Evolutionary conservation across 768 basidiomycete species (phyloP).

Genomic region (Lanmaoa rubissima): DNA sequence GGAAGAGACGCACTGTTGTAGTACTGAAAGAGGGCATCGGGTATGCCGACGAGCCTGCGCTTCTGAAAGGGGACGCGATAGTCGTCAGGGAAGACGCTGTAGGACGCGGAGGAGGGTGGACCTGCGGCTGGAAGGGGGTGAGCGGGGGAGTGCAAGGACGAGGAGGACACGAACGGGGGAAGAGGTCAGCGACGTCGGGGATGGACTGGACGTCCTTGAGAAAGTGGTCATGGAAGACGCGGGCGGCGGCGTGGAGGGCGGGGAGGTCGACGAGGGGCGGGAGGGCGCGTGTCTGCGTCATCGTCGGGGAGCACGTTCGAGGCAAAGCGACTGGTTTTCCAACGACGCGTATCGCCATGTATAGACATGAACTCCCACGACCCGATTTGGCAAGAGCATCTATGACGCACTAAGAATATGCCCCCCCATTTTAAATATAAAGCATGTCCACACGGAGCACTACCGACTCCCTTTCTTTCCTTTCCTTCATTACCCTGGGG

Average conservation of each 20-base stretch:
- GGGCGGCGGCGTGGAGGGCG: constrained; percentile 63
- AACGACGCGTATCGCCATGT: not conserved
- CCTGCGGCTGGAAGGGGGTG: constrained; percentile 46
- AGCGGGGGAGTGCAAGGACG: not conserved
- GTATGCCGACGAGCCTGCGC: constrained; percentile 70
- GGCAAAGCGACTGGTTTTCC: not conserved
- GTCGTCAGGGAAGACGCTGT: constrained; percentile 76
- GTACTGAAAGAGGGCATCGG: constrained; percentile 74
- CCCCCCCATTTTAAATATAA: not conserved
- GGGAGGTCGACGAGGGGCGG: constrained; percentile 50
- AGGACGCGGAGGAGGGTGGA: constrained; percentile 70
- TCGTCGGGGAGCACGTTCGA: constrained; percentile 1
- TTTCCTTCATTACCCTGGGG: not conserved
- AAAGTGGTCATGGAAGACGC: constrained; percentile 65
- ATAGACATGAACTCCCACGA: not conserved
- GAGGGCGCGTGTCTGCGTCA: constrained; percentile 21
- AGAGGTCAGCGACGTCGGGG: constrained; percentile 71
- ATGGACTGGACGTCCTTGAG: constrained; percentile 71
- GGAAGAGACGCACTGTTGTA: constrained; percentile 59
- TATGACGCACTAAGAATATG: not conserved
- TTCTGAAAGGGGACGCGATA: constrained; percentile 80
- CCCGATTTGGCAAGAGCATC: not conserved
- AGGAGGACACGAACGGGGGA: constrained; percentile 49
- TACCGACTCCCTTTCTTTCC: not conserved
- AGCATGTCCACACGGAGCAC: not conserved